Base-by-base conservation (phyloP, 2,329 filamentous ascomycete species). In the Colletotrichum sp. region DNA sequence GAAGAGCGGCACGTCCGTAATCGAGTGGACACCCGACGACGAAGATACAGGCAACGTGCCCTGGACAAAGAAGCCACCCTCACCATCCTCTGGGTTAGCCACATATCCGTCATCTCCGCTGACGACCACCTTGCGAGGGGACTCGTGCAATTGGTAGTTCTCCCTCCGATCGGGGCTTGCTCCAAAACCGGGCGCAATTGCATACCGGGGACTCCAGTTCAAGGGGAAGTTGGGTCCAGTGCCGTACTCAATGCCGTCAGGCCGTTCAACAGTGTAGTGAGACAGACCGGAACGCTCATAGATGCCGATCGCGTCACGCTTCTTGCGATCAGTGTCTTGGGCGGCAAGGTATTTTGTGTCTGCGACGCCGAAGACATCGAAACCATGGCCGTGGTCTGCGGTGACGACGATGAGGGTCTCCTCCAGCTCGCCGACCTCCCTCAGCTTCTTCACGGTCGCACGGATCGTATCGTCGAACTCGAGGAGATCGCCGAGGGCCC, bases 341-440 rank as follows among this genome's bases (percentile, higher is more conserved):
- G 90, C 90, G 9, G 90, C 87, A 64, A 96, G 88, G 85, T 96
- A 97, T 82, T 94, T 88, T 16, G 95, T 97, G 81, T 98, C 95
- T 59, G 95, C 94, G 76, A 90, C 93, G 77, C 95, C 95, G 82
- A 93, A 96, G 78, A 98, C 95, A 79, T 96, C 95, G 82, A 97
- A 98, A 70, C 95, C 95, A 86, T 98, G 95, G 55, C 95, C 95
- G 87, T 97, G 95, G 82, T 97, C 95, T n/a, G 95, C 94, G 7
- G 95, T 95, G 66, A 97, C 94, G 68, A 98, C 83, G 78, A 98
- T 89, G 5, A 96, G 90, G 1, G 95, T 98, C 77, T 96, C 91
- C 10, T 96, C 91, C 30, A 96, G 89, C 72, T 92, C 89, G 75
- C 90, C 90, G 4, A 95, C 87, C 24, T 89, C 85, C 80, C 91